Evolutionary conservation across 345 rosid genomes (phyloP).

Genomic region (Fremontodendron californicum): DNA sequence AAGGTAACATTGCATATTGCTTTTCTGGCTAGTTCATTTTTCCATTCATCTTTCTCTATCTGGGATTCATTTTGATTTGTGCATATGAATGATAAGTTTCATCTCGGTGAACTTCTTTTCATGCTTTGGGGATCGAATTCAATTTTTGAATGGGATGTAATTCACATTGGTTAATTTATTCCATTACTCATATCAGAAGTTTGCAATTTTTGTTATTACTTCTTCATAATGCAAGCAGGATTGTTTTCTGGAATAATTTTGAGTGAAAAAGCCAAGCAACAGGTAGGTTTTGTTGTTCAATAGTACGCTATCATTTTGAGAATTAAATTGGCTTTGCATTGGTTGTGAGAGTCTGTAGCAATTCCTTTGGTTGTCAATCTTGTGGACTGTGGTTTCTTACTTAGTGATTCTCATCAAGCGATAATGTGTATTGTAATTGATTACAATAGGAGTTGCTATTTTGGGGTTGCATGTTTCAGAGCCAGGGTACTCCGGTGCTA

Average conservation of each 20-base stretch:
- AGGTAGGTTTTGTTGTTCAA: background rate
- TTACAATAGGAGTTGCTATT: background rate
- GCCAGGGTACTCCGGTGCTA: background rate
- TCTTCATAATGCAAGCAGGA: background rate
- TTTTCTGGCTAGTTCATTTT: slow-evolving; percentile 13
- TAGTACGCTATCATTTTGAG: background rate
- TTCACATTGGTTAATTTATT: background rate
- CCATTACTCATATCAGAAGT: background rate
- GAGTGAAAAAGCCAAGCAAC: background rate
- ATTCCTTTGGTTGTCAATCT: background rate
- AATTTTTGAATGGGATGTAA: background rate
- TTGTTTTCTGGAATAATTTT: background rate
- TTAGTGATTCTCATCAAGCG: background rate
- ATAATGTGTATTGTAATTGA: background rate
- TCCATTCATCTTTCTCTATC: background rate
- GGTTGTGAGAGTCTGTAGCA: background rate
- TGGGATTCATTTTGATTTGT: background rate
- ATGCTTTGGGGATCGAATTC: background rate
- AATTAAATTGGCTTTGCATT: background rate
- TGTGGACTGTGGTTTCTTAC: background rate
- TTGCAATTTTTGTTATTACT: background rate
- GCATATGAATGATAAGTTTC: background rate
- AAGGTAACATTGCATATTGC: slow-evolving; percentile 24
- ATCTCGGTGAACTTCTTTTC: background rate
- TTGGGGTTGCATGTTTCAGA: background rate